Conservation (phyloP, 768 basidiomycete species). For the Mrakia gelida region DNA sequence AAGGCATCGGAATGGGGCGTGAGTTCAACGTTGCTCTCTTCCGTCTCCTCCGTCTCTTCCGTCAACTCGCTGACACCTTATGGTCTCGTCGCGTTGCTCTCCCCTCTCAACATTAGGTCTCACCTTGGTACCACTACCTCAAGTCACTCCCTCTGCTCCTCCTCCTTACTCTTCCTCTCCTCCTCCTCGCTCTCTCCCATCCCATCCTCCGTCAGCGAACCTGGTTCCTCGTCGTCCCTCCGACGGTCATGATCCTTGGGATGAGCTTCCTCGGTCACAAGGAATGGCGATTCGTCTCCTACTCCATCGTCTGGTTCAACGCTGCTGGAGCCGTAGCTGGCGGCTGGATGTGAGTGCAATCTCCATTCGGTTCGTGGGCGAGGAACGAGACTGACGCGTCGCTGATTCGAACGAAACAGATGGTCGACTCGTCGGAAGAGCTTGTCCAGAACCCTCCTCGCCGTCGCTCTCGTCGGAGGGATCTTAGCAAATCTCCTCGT, state of each 20-base stretch:
- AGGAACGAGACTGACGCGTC: background rate
- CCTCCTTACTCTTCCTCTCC: slow-evolving; percentile 59
- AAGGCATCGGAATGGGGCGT: slow-evolving; percentile 92
- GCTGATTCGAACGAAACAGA: background rate
- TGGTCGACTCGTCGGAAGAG: background rate
- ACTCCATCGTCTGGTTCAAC: slow-evolving; percentile 76
- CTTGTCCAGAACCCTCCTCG: slow-evolving; percentile 42
- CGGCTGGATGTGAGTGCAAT: slow-evolving; percentile 58
- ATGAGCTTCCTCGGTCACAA: slow-evolving; percentile 84
- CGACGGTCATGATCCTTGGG: slow-evolving; percentile 45
- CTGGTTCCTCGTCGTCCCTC: slow-evolving; percentile 48
- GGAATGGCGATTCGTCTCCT: slow-evolving; percentile 95
- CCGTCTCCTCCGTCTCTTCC: background rate
- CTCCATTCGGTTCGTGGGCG: too few species aligned
- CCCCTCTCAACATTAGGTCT: slow-evolving; percentile 51
- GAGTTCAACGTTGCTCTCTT: slow-evolving; percentile 41
- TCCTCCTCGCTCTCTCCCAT: slow-evolving; percentile 56
- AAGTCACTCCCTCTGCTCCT: slow-evolving; percentile 69
- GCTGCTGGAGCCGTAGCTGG: slow-evolving; percentile 68
- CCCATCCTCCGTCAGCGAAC: slow-evolving; percentile 48
- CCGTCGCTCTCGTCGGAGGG: slow-evolving; percentile 51
- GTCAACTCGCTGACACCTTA: background rate
- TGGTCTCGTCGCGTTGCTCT: background rate
- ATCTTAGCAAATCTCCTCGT: slow-evolving; percentile 55
- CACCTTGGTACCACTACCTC: slow-evolving; percentile 66